A percentile compares a stretch with the other conserved stretches of the same genome.
These are phyloP conservation scores for Cercospora zeina DNA, from an alignment of 2,329 filamentous ascomycete genomes.

Conservation along the genomic window DNA sequence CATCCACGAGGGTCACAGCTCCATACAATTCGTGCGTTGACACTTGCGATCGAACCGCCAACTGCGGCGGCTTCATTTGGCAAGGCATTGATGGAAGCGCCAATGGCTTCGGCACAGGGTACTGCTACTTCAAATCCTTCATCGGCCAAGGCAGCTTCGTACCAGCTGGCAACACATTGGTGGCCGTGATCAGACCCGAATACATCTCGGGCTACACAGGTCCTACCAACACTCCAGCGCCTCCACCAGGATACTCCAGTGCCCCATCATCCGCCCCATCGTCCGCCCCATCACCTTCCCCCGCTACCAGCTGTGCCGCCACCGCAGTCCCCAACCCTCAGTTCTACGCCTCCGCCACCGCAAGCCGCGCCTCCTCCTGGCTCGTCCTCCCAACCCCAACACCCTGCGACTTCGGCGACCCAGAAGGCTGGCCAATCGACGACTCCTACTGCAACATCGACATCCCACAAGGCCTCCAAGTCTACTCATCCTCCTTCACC, in stretches of 20 bases:
- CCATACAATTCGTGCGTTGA: constrained; percentile 13
- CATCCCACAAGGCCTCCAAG: constrained; percentile 35
- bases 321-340: constrained; percentile 13
- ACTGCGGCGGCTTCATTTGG: constrained; percentile 17
- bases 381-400: constrained; percentile 37
- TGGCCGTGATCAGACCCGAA: neutral
- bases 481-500: constrained; percentile 31
- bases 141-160: neutral
- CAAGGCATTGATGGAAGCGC: constrained; percentile 6
- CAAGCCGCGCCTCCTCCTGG: constrained; percentile 25
- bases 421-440: constrained; percentile 35
- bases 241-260: neutral
- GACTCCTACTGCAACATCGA: constrained; percentile 40
- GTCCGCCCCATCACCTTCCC: neutral
- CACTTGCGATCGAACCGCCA: constrained; percentile 2
- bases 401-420: constrained; percentile 38
- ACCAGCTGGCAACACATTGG: neutral
- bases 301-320: neutral
- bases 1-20: neutral
- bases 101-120: constrained; percentile 14
- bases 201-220: neutral
- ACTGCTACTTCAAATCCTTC: constrained; percentile 19
- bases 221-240: neutral
- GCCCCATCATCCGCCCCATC: neutral
- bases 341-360: constrained; percentile 17